A percentile compares a stretch with the other conserved stretches of the same genome.
These are phyloP conservation scores for Pleurotus salmoneostramineus DNA, from an alignment of 768 basidiomycete species.

Conservation along the genomic window DNA sequence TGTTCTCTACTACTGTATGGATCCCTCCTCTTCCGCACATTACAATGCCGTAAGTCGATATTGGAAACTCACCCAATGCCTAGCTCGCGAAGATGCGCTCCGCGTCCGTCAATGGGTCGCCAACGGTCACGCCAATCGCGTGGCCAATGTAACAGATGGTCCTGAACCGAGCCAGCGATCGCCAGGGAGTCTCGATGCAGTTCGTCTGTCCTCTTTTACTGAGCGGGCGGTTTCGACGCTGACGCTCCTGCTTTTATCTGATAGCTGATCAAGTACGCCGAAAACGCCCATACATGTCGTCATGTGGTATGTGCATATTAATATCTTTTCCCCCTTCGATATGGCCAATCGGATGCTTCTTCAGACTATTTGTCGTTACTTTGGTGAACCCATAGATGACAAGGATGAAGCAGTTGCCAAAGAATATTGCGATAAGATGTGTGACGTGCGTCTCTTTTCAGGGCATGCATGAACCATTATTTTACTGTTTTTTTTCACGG, in stretches of 20 bases:
- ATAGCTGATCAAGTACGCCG: slow-evolving; percentile 46
- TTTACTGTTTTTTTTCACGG: not conserved
- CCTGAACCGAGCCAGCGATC: slow-evolving; percentile 68
- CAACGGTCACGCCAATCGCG: slow-evolving; percentile 40
- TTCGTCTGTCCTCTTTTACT: slow-evolving; percentile 24
- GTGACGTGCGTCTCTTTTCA: slow-evolving; percentile 53
- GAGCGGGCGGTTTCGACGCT: not conserved
- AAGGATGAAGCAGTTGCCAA: slow-evolving; percentile 38
- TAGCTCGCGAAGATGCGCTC: slow-evolving; percentile 74
- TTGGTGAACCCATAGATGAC: slow-evolving; percentile 64
- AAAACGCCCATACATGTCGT: slow-evolving; percentile 56
- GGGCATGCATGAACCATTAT: not conserved
- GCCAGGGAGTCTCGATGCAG: slow-evolving; percentile 57
- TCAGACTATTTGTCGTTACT: slow-evolving; percentile 76
- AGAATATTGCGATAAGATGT: slow-evolving; percentile 70
- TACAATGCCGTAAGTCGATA: not conserved
- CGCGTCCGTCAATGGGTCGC: slow-evolving; percentile 51
- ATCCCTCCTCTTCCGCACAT: not conserved
- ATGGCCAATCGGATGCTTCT: not conserved
- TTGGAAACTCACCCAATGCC: not conserved
- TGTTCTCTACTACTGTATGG: slow-evolving; percentile 76
- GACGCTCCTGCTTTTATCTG: not conserved
- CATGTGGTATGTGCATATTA: slow-evolving; percentile 55
- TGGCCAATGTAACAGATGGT: slow-evolving; percentile 39
- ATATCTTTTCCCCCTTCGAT: not conserved